Base-by-base conservation (phyloP, 352 stramenopile species). In the Phytophthora constricta region DNA sequence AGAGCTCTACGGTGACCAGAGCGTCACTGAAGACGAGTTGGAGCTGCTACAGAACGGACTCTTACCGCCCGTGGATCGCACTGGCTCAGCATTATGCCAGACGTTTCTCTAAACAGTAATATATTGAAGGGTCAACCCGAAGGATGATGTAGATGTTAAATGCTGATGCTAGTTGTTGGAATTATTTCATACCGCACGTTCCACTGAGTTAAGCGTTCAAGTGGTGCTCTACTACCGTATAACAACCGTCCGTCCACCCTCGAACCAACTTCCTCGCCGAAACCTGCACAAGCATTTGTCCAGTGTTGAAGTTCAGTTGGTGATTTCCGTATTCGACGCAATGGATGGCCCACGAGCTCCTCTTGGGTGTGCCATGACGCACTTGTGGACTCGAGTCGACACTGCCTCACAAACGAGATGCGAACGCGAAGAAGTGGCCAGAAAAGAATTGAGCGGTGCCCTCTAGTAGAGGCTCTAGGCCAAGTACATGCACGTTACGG, bases 11-110 rank as follows among this genome's bases (percentile, higher is more conserved):
- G 86, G 86, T n/a, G 71, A 71, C 41, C 72, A 85, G 48, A 92
- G 84, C 51, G 81, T 94, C 33, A 68, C 58, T 19, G 52, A 82
- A 45, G 77, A 91, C 7, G 86, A 92, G 28, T 59, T 94, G 10
- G 84, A 94, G 41, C 65, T 84, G 46, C 71, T 94, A 14, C 86
- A 94, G 59, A 66, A 86, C 52, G 86, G 86, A 0, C 62, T 91
- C 9, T 61, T 94, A 28, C 65, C 77, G 43, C 73, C 84, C 10
- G 63, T 83, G 1, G 85, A 93, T 50, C 85, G 85, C 52, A 73
- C 72, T 26, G 82, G 82, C 55, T 93, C 85, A 7, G 79, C 70
- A 50, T 52, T 92, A 19, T 74, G 67, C 41, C 39, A 75, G 45
- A 89, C 82, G 16, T 79, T 86, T 47, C 63, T 80, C 28, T 49